Percentiles rank a stretch among this genome's conserved stretches.
Conservation (phyloP, 192 early-diverging fungal species). For the Irineochytrium annulatum region DNA sequence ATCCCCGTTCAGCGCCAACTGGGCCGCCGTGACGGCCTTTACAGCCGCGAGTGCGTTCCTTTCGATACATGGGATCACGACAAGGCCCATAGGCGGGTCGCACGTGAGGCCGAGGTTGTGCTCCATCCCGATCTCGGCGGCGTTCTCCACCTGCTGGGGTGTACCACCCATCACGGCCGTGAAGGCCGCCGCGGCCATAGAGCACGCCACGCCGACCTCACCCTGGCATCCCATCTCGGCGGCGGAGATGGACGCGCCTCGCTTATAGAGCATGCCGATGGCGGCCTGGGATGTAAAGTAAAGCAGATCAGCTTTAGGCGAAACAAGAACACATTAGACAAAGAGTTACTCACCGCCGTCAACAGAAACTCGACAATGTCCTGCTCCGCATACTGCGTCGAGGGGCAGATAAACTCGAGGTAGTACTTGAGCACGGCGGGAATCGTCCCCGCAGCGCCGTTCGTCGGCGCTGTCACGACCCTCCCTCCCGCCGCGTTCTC, state of each 20-base stretch:
- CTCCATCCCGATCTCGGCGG: conserved; percentile 94
- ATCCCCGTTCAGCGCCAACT: conserved; percentile 91
- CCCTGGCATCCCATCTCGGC: conserved; percentile 98
- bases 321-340: not conserved
- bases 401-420: conserved; percentile 82
- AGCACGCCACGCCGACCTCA: conserved; percentile 96
- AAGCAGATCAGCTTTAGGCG: not conserved
- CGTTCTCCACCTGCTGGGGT: conserved; percentile 85
- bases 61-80: conserved; percentile 96
- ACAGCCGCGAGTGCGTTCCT: conserved; percentile 91
- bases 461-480: conserved; percentile 86
- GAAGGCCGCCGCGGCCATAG: conserved; percentile 93
- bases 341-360: conserved; percentile 51
- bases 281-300: conserved; percentile 47
- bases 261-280: conserved; percentile 95
- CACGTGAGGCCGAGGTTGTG: conserved; percentile 49
- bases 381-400: conserved; percentile 66
- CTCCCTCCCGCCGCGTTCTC: conserved; percentile 44
- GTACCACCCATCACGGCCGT: conserved; percentile 95
- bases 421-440: conserved; percentile 94
- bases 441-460: conserved; percentile 92
- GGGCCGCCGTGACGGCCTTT: conserved; percentile 93
- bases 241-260: conserved; percentile 87
- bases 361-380: conserved; percentile 91
- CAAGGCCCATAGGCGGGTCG: conserved; percentile 86